Conservation (phyloP, 768 basidiomycete species). For the Saitozyma sp. region DNA sequence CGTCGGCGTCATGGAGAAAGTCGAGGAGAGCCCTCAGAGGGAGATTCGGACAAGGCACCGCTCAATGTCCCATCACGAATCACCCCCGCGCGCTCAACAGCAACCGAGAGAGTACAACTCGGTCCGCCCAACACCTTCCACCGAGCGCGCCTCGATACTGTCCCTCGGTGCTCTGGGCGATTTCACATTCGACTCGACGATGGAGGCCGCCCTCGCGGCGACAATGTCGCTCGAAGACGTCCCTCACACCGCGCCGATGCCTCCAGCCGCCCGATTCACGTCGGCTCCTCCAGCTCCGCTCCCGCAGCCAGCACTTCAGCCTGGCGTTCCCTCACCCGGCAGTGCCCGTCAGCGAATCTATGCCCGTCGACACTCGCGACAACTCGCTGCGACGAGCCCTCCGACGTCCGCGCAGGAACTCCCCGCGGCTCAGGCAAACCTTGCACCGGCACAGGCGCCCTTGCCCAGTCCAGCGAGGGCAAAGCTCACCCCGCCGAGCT, state of each 20-base stretch:
- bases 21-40: slow-evolving; percentile 55
- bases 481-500: slow-evolving; percentile 29
- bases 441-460: not conserved
- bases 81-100: slow-evolving; percentile 1
- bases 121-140: not conserved
- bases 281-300: not conserved
- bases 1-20: slow-evolving; percentile 44
- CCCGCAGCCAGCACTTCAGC: not conserved
- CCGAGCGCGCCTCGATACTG: not conserved
- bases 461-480: slow-evolving; percentile 9
- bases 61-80: slow-evolving; percentile 5
- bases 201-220: slow-evolving; percentile 40
- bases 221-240: slow-evolving; percentile 29
- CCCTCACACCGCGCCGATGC: not conserved
- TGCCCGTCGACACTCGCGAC: slow-evolving; percentile 6
- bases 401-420: no score
- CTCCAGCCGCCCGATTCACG: not conserved
- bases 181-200: slow-evolving; percentile 38
- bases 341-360: slow-evolving; percentile 9
- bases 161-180: slow-evolving; percentile 26
- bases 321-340: slow-evolving; percentile 7
- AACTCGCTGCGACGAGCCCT: not conserved
- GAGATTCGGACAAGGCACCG: slow-evolving; percentile 5
- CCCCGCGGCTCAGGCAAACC: no score
- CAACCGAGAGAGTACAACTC: not conserved